Evolutionary conservation across 2,329 filamentous ascomycete species (phyloP), one percentile per base, ranked within the genome.

Genomic region (Boeremia lycopersici): DNA sequence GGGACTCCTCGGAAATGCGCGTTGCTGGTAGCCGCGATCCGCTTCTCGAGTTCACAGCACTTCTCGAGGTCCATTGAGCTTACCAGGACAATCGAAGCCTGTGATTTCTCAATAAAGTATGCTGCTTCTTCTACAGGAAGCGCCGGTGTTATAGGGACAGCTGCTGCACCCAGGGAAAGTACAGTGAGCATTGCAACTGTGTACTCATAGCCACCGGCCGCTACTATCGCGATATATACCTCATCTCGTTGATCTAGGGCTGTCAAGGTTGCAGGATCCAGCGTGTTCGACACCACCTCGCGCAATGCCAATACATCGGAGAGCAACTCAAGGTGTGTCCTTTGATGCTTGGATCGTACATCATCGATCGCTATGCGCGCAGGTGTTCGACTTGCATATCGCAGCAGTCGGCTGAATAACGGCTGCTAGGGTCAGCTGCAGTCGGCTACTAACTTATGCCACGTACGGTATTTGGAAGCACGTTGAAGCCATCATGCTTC

Each of bases 181-280:
- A 79, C 71, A 4, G 79, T 76, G 26, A 81, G 69, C 57, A 80
- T 77, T 4, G 75, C 79, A n/a, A 81, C 77, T 4, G 76, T 72
- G 59, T 77, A 82, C 50, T 81, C 78, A 60, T 81, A 81, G 5
- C 79, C 75, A 6, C 78, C 77, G 2, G 77, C 70, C 10, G 77
- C 79, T 29, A 82, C 66, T 4, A 81, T 69, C 25, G 75, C 76
- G 41, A 81, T 74, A 58, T 77, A 81, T 12, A 78, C 74, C 46
- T 77, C 77, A 40, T 75, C 66, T 50, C 72, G 63, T 10, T 61
- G 63, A 5, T 70, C 59, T 26, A 77, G 61, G 15, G 69, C 65
- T 31, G 62, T 55, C 35, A 63, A 62, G 6, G 65, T 73, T 17
- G 49, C 53, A 7, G 63, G 39, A 42, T 67, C 61, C 4, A 79